A percentile compares a stretch with the other conserved stretches of the same genome.
Evolutionary conservation across 2,329 filamentous ascomycete genomes (phyloP).

Genomic region (Colletotrichum horii): DNA sequence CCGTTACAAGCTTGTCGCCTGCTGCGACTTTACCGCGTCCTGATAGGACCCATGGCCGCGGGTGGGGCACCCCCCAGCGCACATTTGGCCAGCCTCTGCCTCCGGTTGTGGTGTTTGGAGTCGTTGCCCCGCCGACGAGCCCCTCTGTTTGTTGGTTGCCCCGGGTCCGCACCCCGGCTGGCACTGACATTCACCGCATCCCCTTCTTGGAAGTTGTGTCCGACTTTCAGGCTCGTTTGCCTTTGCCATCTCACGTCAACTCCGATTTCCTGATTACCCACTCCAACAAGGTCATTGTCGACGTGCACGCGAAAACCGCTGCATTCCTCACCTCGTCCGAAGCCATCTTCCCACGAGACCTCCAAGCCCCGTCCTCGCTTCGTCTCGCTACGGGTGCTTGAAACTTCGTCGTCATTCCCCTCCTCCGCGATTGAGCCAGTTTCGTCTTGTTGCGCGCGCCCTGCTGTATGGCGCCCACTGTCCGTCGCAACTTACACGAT

Average conservation of each 20-base stretch:
- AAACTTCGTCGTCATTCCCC: neutral
- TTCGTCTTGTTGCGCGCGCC: neutral
- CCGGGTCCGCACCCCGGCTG: constrained; percentile 15
- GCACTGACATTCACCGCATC: constrained; percentile 23
- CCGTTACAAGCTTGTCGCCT: constrained; percentile 9
- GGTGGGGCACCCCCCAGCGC: neutral
- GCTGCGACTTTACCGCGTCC: neutral
- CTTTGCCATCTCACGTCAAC: constrained; percentile 20
- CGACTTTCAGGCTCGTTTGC: constrained; percentile 1
- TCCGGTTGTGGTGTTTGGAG: constrained; percentile 2
- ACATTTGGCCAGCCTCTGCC: neutral
- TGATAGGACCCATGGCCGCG: neutral
- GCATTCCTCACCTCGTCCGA: constrained; percentile 10
- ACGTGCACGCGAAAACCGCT: constrained; percentile 7
- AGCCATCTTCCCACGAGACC: neutral
- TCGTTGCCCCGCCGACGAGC: constrained; percentile 24
- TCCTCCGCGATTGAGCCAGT: neutral
- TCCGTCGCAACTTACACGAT: constrained; percentile 3
- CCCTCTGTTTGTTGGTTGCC: constrained; percentile 26
- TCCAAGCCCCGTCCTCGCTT: neutral
- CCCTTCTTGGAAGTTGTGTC: constrained; percentile 20
- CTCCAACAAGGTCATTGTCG: constrained; percentile 25
- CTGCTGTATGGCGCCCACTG: neutral
- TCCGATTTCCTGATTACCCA: constrained; percentile 7
- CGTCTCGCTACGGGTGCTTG: constrained; percentile 3